Base-by-base conservation (phyloP, 1,284 basidiomycete species). In the Irpex lacteus region DNA sequence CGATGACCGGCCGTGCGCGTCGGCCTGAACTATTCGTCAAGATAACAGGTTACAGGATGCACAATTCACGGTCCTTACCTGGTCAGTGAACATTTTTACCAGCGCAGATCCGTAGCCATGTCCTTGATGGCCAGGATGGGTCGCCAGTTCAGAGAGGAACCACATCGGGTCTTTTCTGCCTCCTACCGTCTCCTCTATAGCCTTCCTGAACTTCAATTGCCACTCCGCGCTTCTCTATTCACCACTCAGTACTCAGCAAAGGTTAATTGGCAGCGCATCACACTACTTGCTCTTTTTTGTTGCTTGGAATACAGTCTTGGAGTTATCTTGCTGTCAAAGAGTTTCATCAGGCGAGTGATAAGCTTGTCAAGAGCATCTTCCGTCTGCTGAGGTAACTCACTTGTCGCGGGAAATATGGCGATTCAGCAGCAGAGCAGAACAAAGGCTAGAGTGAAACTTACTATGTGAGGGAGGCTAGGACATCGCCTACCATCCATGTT, bases 1-100 rank as follows among this genome's bases (percentile, higher is more conserved):
- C 1, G 69, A 66, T 26, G 68, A 64, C 7, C 67, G 62, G 18
- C 66, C 61, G 44, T 71, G 65, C 9, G 57, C 65, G 50, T 71
- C 71, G 11, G 68, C 68, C 61, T 65, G 50, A 6, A 21, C 3
- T 13, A 47, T 19, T 13, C 15, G 15, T 9, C 26, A 9, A 57
- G 34, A 15, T 52, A 49, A 4, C 18, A 26, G 9, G 26, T 11
- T 11, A 19, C 26, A 13, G 9, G 13, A 15, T 38, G 36, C 40
- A 58, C 9, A 9, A 21, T 15, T 3, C 8, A 34, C 13, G 19
- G 32, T 57, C 13, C 21, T n/a, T 32, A 63, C 62, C 26, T 52
- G 49, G 18, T 54, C 49, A 40, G 62, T 59, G 62, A 63, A 38
- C 13, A 37, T 34, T 26, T 38, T 55, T 13, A 53, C 57, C 11